Base-by-base conservation (phyloP, 257 asterid genomes). In the Solanum peruvianum region DNA sequence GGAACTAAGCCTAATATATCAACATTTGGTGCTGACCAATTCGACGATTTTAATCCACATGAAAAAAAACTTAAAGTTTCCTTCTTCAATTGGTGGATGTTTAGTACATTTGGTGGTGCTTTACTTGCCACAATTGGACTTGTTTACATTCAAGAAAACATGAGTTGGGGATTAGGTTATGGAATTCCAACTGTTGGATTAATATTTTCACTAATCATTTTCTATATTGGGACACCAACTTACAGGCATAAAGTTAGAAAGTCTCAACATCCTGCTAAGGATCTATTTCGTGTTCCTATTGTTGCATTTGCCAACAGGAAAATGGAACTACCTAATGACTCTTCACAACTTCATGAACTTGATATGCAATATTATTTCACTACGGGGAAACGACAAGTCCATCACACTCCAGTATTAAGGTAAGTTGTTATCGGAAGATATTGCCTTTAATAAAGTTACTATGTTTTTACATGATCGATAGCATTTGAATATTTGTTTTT, bases 51-150 rank as follows among this genome's bases (percentile, higher is more conserved):
- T 41, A 92, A 94, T 44, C 97, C 93, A 0, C 86, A 82, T 2
- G 98, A 96, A 90, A 94, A 96, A 87, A 88, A 88, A 88, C 94
- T 94, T 16, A 96, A 96, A 87, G 93, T 87, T 25, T 94, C 98
- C 15, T 96, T 96, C 92, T 96, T 96, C 89, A 96, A 96, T 77
- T 96, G 98, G 98, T 96, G 98, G 98, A 96, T 95, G 97, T 96
- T 96, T 86, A 93, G 98, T 33, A 89, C 98, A 49, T 96, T 94
- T 88, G 90, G 90, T 2, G 98, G 98, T 5, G 98, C 96, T 37
- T 86, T 96, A 15, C 82, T 93, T 52, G 98, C 98, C 4, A 94
- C 97, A 3, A 87, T 96, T 11, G 98, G 94, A 69, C 95, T 96
- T 27, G 98, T 96, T 13, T 96, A 96, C 89, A 92, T 96, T 39